A percentile compares a stretch with the other conserved stretches of the same genome.
phyloP scores from a whole-genome alignment of 2,329 filamentous ascomycete species.

The Aphanocladium album region DNA sequence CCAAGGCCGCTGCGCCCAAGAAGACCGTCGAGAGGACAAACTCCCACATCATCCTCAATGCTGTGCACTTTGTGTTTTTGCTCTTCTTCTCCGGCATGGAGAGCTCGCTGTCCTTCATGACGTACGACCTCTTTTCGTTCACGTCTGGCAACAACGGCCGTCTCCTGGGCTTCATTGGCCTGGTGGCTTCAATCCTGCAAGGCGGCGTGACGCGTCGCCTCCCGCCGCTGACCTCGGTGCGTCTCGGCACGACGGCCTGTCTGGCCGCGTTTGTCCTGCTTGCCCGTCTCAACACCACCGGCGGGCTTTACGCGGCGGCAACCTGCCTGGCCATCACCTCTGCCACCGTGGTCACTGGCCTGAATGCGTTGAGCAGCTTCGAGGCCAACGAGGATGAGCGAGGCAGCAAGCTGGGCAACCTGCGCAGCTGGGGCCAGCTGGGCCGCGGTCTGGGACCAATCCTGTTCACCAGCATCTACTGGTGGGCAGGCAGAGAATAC shows the following conservation, averaged over 20 bases:
- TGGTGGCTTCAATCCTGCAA: conserved; percentile 88
- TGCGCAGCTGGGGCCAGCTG: conserved; percentile 78
- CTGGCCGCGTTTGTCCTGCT: conserved; percentile 77
- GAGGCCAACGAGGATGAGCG: conserved; percentile 77
- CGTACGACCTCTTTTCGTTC: conserved; percentile 86
- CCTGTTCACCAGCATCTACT: conserved; percentile 91
- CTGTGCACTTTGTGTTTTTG: conserved; percentile 83
- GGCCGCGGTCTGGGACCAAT: conserved; percentile 83
- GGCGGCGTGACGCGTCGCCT: conserved; percentile 85
- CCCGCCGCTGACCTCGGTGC: conserved; percentile 73
- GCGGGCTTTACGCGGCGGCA: conserved; percentile 73
- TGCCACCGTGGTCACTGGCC: conserved; percentile 87
- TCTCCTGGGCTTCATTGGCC: conserved; percentile 83
- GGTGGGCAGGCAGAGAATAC: conserved; percentile 89
- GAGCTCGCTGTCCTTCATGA: conserved; percentile 96
- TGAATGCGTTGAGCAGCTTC: conserved; percentile 89
- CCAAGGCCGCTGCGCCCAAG: conserved; percentile 20
- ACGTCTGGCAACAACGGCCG: conserved; percentile 74
- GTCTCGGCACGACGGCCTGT: conserved; percentile 72
- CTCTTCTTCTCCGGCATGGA: conserved; percentile 98
- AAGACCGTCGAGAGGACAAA: conserved; percentile 59
- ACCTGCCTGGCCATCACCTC: conserved; percentile 83
- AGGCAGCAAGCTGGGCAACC: conserved; percentile 78
- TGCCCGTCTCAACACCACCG: conserved; percentile 60
- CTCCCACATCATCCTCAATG: conserved; percentile 75